phyloP scores from a whole-genome alignment of 805 yeast genomes.

The Isabelozyma rhagii region DNA sequence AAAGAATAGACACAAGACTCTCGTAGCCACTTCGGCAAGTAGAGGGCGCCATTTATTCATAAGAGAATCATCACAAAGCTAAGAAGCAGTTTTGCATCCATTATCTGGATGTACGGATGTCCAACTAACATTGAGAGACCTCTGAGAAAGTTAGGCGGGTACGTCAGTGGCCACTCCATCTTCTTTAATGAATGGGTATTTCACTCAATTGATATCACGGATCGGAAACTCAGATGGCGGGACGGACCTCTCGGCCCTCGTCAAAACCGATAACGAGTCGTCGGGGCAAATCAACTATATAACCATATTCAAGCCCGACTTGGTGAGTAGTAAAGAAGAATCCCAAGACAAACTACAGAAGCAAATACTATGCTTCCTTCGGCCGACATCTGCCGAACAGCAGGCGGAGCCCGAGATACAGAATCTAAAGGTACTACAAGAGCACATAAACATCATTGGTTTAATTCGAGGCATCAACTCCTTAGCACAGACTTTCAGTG shows the following conservation, averaged over 20 bases:
- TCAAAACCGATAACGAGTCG: slow-evolving; percentile 1
- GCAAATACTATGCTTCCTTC: slow-evolving; percentile 31
- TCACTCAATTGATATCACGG: slow-evolving; percentile 29
- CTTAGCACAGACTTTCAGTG: slow-evolving; percentile 23
- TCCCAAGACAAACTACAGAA: slow-evolving; percentile 24
- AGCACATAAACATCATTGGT: slow-evolving; percentile 31
- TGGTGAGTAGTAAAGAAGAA: slow-evolving; percentile 21
- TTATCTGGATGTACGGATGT: too few species aligned
- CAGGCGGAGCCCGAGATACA: slow-evolving; percentile 2
- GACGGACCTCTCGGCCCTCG: slow-evolving; percentile 8
- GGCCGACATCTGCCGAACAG: slow-evolving; percentile 4
- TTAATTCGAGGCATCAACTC: slow-evolving; percentile 34
- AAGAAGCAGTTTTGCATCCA: too few species aligned
- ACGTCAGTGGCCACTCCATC: not conserved
- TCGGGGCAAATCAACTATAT: slow-evolving; percentile 13
- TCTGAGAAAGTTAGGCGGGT: too few species aligned
- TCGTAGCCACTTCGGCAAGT: too few species aligned
- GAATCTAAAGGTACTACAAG: slow-evolving; percentile 8
- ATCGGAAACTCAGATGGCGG: slow-evolving; percentile 12
- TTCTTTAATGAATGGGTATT: slow-evolving; percentile 21
- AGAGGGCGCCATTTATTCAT: too few species aligned
- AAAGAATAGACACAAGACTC: too few species aligned
- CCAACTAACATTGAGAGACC: too few species aligned
- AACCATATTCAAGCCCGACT: slow-evolving; percentile 29
- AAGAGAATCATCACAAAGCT: too few species aligned